phyloP scores from a whole-genome alignment of 495 filamentous ascomycete genomes.

The Podospora anserina region DNA sequence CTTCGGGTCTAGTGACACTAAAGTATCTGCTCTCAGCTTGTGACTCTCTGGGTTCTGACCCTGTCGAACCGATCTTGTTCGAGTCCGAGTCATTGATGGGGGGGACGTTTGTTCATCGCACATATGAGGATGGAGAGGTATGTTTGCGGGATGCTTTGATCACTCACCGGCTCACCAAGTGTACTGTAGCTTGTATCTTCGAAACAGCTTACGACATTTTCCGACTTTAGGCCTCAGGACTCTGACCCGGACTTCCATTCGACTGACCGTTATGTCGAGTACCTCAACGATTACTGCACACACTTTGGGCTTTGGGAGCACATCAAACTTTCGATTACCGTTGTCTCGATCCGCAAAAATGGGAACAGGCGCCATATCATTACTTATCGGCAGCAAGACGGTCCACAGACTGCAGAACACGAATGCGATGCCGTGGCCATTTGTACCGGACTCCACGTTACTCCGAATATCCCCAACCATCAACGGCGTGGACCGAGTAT shows the following conservation, averaged over 20 bases:
- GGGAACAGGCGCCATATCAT: slow-evolving; percentile 24
- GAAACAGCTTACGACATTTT: slow-evolving; percentile 41
- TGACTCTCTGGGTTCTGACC: slow-evolving; percentile 25
- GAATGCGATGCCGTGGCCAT: slow-evolving; percentile 44
- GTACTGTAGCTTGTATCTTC: slow-evolving; percentile 40
- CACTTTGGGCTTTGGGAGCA: slow-evolving; percentile 40
- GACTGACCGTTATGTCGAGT: slow-evolving; percentile 32
- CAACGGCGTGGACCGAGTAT: slow-evolving; percentile 38
- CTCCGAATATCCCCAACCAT: slow-evolving; percentile 39
- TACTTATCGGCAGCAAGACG: too few relatives aligned
- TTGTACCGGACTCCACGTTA: slow-evolving; percentile 14
- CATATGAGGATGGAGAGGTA: slow-evolving; percentile 40
- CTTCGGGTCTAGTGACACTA: slow-evolving; percentile 45
- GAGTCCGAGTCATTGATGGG: slow-evolving; percentile 27
- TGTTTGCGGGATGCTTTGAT: slow-evolving; percentile 3
- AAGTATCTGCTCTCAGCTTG: slow-evolving; percentile 43
- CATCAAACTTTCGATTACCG: slow-evolving; percentile 35
- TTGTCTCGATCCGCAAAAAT: slow-evolving; percentile 25
- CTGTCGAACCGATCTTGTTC: slow-evolving; percentile 36
- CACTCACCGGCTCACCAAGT: neutral
- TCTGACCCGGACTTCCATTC: slow-evolving; percentile 39
- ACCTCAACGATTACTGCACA: slow-evolving; percentile 41
- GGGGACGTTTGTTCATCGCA: slow-evolving; percentile 33
- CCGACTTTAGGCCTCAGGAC: slow-evolving; percentile 35
- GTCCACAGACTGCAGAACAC: slow-evolving; percentile 16